Evolutionary conservation across 345 rosid species (phyloP).

Genomic region (Brassica juncea): DNA sequence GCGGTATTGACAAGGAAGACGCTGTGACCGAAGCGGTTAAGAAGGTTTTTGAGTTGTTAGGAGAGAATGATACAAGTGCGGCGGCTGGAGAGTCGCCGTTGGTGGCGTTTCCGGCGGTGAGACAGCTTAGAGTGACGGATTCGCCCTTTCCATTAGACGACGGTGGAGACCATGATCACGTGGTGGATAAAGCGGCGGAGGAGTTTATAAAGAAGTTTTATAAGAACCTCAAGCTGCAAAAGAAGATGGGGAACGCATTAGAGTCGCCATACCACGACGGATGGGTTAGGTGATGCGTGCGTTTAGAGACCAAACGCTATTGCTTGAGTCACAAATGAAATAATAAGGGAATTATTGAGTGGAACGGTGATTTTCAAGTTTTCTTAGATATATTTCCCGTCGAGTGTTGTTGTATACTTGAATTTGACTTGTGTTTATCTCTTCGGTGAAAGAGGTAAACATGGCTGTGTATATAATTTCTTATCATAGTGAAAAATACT

Average conservation of each 20-base stretch:
- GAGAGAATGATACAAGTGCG: slow-evolving; percentile 34
- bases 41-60: slow-evolving; percentile 71
- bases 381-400: slow-evolving; percentile 7
- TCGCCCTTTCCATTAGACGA: slow-evolving; percentile 78
- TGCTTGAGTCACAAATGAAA: not conserved
- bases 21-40: slow-evolving; percentile 60
- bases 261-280: slow-evolving; percentile 55
- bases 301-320: not conserved
- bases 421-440: slow-evolving; percentile 13
- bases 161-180: slow-evolving; percentile 51
- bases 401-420: slow-evolving; percentile 10
- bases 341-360: slow-evolving; percentile 7
- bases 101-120: slow-evolving; percentile 53
- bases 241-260: slow-evolving; percentile 39
- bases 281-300: slow-evolving; percentile 48
- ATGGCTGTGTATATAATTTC: slow-evolving; percentile 15
- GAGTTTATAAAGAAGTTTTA: slow-evolving; percentile 75
- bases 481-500: slow-evolving; percentile 1
- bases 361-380: slow-evolving; percentile 17
- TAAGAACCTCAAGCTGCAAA: slow-evolving; percentile 60
- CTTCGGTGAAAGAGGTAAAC: slow-evolving; percentile 9
- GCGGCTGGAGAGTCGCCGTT: slow-evolving; percentile 39
- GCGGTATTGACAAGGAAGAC: slow-evolving; percentile 47
- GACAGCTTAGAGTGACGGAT: slow-evolving; percentile 75
- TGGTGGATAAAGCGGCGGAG: slow-evolving; percentile 75